Conservation (phyloP, 2,329 filamentous ascomycete species). For the Zymoseptoria pseudotritici region DNA sequence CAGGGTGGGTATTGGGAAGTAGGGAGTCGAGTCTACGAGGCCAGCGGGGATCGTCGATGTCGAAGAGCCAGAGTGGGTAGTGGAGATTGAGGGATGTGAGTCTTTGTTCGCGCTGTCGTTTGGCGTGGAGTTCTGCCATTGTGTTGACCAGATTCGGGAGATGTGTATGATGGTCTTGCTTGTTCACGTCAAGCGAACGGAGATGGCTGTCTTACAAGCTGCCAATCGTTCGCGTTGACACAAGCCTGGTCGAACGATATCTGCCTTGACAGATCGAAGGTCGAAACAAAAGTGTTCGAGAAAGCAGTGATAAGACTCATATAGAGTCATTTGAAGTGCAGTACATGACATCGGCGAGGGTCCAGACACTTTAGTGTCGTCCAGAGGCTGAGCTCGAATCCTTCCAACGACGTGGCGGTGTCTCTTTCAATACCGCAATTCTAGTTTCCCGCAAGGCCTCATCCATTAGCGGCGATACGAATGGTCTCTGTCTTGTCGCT, state of each 20-base stretch:
- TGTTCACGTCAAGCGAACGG: neutral
- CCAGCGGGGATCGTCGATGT: conserved; percentile 1
- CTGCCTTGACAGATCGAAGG: neutral
- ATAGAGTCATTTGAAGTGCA: neutral
- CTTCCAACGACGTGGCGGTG: neutral
- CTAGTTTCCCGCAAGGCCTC: neutral
- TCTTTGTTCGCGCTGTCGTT: neutral
- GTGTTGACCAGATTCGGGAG: neutral
- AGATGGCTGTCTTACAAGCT: neutral
- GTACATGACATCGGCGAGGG: neutral
- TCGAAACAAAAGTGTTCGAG: neutral
- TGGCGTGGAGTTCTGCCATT: neutral
- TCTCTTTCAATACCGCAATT: neutral
- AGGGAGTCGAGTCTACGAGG: neutral
- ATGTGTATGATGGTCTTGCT: neutral
- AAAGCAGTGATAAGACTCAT: neutral
- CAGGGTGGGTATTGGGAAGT: neutral
- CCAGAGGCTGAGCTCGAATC: neutral
- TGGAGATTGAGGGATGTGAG: neutral
- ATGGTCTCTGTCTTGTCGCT: neutral
- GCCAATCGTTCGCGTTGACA: too few species aligned
- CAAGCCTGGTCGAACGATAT: too few species aligned
- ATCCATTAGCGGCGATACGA: neutral
- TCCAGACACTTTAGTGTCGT: neutral
- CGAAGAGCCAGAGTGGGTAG: neutral